Base-by-base conservation (phyloP, 2,329 filamentous ascomycete genomes). In the Septoria petroselini region DNA sequence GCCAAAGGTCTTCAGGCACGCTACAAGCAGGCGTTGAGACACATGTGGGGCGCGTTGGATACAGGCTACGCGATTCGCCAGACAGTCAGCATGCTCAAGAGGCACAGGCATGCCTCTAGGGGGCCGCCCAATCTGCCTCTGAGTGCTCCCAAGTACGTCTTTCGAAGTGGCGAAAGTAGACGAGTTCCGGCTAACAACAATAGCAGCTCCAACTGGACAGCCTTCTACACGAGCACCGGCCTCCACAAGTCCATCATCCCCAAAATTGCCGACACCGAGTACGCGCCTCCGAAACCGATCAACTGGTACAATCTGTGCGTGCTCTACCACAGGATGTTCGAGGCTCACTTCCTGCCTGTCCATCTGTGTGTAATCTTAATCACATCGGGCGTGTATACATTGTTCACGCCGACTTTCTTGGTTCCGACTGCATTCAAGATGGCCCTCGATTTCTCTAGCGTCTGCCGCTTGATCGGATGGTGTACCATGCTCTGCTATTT, bases 31-130 rank as follows among this genome's bases (percentile, higher is more conserved):
- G 84, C 83, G 38, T 69, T 86, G 46, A 78, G 85, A 54, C 84
- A 88, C 69, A 88, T 88, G 84, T 88, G 84, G 84, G 84, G 84
- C 59, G 79, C 82, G 51, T 71, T 87, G 15, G 84, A 88, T 62
- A 82, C 80, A 12, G 84, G 84, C 2, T 87, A 79, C 59, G 79
- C 82, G 8, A 68, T 85, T 52, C 75, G 63, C 14, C 54, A 66
- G 42, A 58, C 55, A 3, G 37, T 63, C 25, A 58, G 58, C 38
- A 65, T 66, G 63, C 14, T 64, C 31, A 40, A 56, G 11, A 50
- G 62, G 19, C 60, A 64, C 37, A 45, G 53, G 2, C 41, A 44
- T 7, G 54, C 55, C 7, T 55, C 34, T 33, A 21, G 31, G 17
- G 41, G 43, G 6, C 44, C 44, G 7, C 30, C 40, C 6, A 54